Percentiles rank a stretch among this genome's conserved stretches.
Evolutionary conservation across 345 rosid species (phyloP).

Genomic region (Populus euphratica): DNA sequence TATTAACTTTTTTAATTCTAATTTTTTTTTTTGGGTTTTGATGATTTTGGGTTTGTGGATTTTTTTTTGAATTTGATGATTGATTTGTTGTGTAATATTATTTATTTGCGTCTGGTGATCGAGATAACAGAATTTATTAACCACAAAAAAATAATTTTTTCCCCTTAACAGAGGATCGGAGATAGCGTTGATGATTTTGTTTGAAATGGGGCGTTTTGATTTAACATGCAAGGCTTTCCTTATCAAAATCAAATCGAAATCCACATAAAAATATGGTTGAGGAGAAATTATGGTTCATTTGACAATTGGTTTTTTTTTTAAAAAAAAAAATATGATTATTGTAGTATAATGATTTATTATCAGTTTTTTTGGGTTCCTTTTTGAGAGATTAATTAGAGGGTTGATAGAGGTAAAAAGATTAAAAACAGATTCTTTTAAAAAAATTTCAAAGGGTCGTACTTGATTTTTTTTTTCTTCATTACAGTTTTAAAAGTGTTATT

Average conservation of each 20-base stretch:
- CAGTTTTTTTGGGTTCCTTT: too few species aligned
- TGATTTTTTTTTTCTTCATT: too few species aligned
- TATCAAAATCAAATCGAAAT: background rate
- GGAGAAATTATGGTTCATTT: background rate
- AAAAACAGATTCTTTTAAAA: too few species aligned
- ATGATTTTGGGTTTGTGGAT: background rate
- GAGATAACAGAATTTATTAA: background rate
- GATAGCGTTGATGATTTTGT: background rate
- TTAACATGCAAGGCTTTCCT: background rate
- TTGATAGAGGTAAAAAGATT: too few species aligned
- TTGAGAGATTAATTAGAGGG: too few species aligned
- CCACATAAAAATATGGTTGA: background rate
- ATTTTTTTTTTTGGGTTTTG: background rate
- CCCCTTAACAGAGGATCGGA: background rate
- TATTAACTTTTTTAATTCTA: background rate
- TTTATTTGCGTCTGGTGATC: slow-evolving; percentile 2
- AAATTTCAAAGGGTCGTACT: too few species aligned
- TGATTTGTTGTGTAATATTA: background rate
- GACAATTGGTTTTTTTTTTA: background rate
- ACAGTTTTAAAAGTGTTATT: too few species aligned
- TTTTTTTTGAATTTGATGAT: background rate
- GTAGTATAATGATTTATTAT: too few species aligned
- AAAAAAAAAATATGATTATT: too few species aligned
- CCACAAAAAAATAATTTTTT: background rate
- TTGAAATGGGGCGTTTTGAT: background rate